phyloP scores from a whole-genome alignment of 768 basidiomycete genomes.

The Guyanaporus albipodus region DNA sequence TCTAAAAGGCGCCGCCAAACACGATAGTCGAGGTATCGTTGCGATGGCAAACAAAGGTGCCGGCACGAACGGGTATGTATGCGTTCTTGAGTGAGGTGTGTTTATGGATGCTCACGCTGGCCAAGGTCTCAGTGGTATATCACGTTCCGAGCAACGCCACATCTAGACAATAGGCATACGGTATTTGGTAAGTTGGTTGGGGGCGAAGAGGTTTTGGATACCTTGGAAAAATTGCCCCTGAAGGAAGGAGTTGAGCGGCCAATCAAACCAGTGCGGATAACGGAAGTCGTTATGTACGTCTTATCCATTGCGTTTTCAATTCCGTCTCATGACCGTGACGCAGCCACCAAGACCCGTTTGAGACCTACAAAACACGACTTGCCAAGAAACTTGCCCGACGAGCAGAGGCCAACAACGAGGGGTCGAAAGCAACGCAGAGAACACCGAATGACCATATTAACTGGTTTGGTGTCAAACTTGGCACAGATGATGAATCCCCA shows the following conservation, averaged over 20 bases:
- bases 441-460: constrained; percentile 68
- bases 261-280: constrained; percentile 79
- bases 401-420: constrained; percentile 28
- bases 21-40: constrained; percentile 78
- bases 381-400: constrained; percentile 64
- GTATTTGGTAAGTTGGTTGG: constrained; percentile 98
- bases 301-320: background rate
- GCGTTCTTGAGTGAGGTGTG: background rate
- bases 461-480: constrained; percentile 89
- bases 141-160: constrained; percentile 77
- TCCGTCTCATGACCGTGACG: constrained; percentile 6
- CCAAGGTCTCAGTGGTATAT: constrained; percentile 88
- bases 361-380: constrained; percentile 82
- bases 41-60: constrained; percentile 97
- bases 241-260: constrained; percentile 88
- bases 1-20: constrained; percentile 81
- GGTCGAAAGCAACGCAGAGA: constrained; percentile 39
- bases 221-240: constrained; percentile 74
- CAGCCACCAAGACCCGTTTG: constrained; percentile 93
- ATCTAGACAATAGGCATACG: constrained; percentile 91
- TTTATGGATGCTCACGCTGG: constrained; percentile 1
- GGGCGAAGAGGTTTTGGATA: constrained; percentile 85
- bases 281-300: constrained; percentile 79
- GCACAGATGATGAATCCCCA: constrained; percentile 37
- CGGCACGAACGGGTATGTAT: constrained; percentile 73